Base-by-base conservation (phyloP, 1,139 yeast genomes). In the Debaryomyces robertsiae region DNA sequence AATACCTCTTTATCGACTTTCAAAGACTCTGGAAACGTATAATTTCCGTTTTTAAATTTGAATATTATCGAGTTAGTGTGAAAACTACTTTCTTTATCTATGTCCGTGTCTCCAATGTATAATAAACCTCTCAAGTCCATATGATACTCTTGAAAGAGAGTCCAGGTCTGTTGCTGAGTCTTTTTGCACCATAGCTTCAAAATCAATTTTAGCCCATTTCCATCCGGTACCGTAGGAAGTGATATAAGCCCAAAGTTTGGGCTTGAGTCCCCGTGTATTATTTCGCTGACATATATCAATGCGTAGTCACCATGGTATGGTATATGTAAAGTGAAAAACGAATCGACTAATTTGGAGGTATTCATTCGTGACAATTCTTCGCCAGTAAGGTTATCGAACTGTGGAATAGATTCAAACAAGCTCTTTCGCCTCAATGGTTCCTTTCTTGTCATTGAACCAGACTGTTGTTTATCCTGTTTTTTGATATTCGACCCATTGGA, bases 231-330 rank as follows among this genome's bases (percentile, higher is more conserved):
- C 10, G 37, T 30, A 0, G 75, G 75, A 14, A 71, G 42, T 5
- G 55, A 45, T 2, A 69, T 44, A 4, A 48, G 51, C 18, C 61
- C 55, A 44, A 69, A 72, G 30, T 58, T 53, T 3, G 75, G 75
- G 38, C 57, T 55, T 51, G 57, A 47, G 37, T 55, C 58, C 5
- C 46, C 41, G 4, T 35, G 36, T 0, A 56, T 48, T 6, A 67
- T 55, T 42, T 69, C 75, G 46, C 75, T 69, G n/a, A 72, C 54
- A 45, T 69, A 68, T 3, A 69, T 36, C 29, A 66, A 44, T 30
- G 46, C 44, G 6, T 50, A 53, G 9, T 42, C 27, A 34, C 19
- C 15, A 25, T 17, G 9, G 17, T 38, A 39, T 1, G 43, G 39
- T 17, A 57, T 44, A 41, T 66, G 69, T 11, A 68, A 42, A 3